A percentile compares a stretch with the other conserved stretches of the same genome.
phyloP scores from a whole-genome alignment of 2,329 filamentous ascomycete species.

The Pseudonectria buxi region DNA sequence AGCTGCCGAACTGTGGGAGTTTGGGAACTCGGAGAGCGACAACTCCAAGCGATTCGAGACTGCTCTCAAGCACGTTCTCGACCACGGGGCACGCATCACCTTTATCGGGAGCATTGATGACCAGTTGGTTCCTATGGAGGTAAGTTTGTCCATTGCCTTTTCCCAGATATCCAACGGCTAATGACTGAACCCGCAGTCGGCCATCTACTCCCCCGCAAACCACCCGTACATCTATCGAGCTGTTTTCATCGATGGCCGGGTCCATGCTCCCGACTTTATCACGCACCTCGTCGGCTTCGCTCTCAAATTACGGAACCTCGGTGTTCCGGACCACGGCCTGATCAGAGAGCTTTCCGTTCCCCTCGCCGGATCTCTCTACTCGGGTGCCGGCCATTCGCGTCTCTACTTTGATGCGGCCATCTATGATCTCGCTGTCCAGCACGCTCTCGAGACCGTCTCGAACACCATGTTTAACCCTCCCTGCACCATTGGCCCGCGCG shows the following conservation, averaged over 20 bases:
- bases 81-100: constrained; percentile 74
- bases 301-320: constrained; percentile 88
- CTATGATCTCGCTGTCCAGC: constrained; percentile 70
- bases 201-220: constrained; percentile 74
- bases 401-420: constrained; percentile 86
- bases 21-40: constrained; percentile 71
- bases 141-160: no score
- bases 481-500: constrained; percentile 20
- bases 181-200: constrained; percentile 50
- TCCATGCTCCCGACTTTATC: constrained; percentile 91
- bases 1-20: constrained; percentile 92
- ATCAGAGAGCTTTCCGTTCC: constrained; percentile 84
- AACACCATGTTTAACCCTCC: constrained; percentile 33
- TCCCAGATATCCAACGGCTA: no score
- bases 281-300: constrained; percentile 89
- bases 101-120: constrained; percentile 95
- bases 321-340: constrained; percentile 86
- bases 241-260: constrained; percentile 89
- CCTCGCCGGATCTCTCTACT: constrained; percentile 83
- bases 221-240: constrained; percentile 93
- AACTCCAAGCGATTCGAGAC: constrained; percentile 77
- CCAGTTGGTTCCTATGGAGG: constrained; percentile 88
- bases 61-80: constrained; percentile 65
- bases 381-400: constrained; percentile 86
- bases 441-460: constrained; percentile 64